Conservation (phyloP, 2,329 filamentous ascomycete genomes). For the Tolypocladium ophioglossoides region DNA sequence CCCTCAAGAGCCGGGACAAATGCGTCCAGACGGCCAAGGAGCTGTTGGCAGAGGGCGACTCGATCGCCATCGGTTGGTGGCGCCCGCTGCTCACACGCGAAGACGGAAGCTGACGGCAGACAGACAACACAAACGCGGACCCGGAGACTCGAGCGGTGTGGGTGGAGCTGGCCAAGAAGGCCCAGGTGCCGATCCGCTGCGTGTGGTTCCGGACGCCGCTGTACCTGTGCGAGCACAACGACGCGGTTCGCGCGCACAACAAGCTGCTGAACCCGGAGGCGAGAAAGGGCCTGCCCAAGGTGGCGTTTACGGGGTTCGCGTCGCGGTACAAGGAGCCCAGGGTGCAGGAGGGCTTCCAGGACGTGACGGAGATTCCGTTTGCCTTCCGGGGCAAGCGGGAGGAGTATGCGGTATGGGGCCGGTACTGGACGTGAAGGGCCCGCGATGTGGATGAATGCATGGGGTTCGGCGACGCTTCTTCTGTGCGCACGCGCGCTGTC, state of each 20-base stretch:
- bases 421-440: conserved; percentile 58
- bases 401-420: conserved; percentile 61
- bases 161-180: conserved; percentile 61
- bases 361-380: conserved; percentile 69
- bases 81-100: conserved; percentile 2
- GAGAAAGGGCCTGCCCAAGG: conserved; percentile 58
- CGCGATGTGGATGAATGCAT: neutral
- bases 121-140: conserved; percentile 95
- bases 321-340: conserved; percentile 64
- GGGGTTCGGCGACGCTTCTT: no score
- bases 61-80: conserved; percentile 66
- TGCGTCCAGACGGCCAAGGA: conserved; percentile 64
- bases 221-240: conserved; percentile 73
- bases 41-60: conserved; percentile 50
- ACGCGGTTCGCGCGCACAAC: conserved; percentile 66
- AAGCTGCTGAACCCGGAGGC: conserved; percentile 71
- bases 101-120: conserved; percentile 5
- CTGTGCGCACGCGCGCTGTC: no score
- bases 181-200: conserved; percentile 68
- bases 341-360: conserved; percentile 69
- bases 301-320: conserved; percentile 71
- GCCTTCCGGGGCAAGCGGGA: conserved; percentile 59
- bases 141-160: conserved; percentile 66
- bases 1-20: conserved; percentile 61
- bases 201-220: conserved; percentile 70